Evolutionary conservation across 2,329 filamentous ascomycete genomes (phyloP).

Genomic region (Colletotrichum cordylinicola): DNA sequence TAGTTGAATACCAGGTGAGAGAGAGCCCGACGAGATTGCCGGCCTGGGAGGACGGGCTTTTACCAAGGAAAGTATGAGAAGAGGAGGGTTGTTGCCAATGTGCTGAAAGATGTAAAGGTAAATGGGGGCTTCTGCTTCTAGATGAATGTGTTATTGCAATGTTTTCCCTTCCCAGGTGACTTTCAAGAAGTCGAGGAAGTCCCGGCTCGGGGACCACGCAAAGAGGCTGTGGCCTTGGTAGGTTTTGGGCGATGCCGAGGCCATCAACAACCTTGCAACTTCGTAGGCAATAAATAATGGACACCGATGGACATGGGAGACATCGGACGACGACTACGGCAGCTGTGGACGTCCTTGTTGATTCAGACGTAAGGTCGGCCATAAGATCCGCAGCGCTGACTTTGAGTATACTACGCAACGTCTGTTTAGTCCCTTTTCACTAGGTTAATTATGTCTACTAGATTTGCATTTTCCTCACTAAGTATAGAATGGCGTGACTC

Average conservation of each 20-base stretch:
- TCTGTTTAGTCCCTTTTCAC: neutral
- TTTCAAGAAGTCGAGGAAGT: neutral
- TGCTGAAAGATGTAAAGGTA: neutral
- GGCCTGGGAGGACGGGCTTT: neutral
- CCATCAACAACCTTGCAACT: neutral
- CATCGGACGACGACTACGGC: rapidly evolving
- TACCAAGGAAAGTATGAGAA: neutral
- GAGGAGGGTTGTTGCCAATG: too few relatives aligned
- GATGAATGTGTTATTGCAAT: neutral
- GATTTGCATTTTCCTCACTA: neutral
- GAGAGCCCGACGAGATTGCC: neutral
- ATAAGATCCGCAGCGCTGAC: too few relatives aligned
- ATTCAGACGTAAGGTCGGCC: neutral
- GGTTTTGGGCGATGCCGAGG: too few relatives aligned
- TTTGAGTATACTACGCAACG: neutral
- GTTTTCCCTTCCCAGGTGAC: neutral
- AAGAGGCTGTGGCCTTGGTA: too few relatives aligned
- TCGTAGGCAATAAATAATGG: neutral
- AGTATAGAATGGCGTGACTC: neutral
- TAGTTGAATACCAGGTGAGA: too few relatives aligned
- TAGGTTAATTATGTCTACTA: neutral
- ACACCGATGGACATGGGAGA: neutral
- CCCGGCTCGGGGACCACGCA: neutral
- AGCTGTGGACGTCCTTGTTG: neutral
- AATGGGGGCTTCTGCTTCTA: neutral